These are phyloP conservation scores for Saccharomycopsis amapae DNA, from an alignment of 805 yeast genomes.

Conservation along the genomic window DNA sequence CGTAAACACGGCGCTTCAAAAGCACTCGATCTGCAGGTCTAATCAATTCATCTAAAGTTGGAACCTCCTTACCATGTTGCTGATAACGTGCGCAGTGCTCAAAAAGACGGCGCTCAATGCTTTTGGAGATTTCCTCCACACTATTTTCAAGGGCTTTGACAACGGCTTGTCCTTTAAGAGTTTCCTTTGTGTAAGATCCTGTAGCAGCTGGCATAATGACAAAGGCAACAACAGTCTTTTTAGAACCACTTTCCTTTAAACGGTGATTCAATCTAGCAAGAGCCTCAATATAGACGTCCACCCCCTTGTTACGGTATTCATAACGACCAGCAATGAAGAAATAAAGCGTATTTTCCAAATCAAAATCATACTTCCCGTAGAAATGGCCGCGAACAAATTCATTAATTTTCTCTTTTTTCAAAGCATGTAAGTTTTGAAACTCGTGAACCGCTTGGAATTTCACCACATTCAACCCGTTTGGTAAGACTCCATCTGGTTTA, in stretches of 20 bases:
- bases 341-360: constrained; percentile 86
- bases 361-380: constrained; percentile 94
- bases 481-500: constrained; percentile 96
- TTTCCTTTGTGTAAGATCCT: constrained; percentile 90
- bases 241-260: constrained; percentile 73
- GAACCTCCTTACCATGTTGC: constrained; percentile 53
- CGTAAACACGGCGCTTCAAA: constrained; percentile 86
- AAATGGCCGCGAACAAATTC: constrained; percentile 96
- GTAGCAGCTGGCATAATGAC: constrained; percentile 97
- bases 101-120: constrained; percentile 79
- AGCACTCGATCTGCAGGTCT: constrained; percentile 83
- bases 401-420: constrained; percentile 83
- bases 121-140: constrained; percentile 77
- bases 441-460: constrained; percentile 97
- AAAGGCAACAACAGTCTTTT: constrained; percentile 91
- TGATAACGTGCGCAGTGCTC: constrained; percentile 80
- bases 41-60: constrained; percentile 75
- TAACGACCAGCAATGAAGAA: constrained; percentile 96
- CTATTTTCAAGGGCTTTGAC: constrained; percentile 85
- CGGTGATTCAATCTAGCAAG: constrained; percentile 87
- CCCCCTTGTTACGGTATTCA: constrained; percentile 95
- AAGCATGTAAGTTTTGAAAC: constrained; percentile 92
- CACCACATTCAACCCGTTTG: constrained; percentile 92
- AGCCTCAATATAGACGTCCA: constrained; percentile 88
- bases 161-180: constrained; percentile 93